A percentile compares a stretch with the other conserved stretches of the same genome.
These are phyloP conservation scores for Coelastrella sp. DNA, from an alignment of 139 green algal genomes.

Conservation along the genomic window DNA sequence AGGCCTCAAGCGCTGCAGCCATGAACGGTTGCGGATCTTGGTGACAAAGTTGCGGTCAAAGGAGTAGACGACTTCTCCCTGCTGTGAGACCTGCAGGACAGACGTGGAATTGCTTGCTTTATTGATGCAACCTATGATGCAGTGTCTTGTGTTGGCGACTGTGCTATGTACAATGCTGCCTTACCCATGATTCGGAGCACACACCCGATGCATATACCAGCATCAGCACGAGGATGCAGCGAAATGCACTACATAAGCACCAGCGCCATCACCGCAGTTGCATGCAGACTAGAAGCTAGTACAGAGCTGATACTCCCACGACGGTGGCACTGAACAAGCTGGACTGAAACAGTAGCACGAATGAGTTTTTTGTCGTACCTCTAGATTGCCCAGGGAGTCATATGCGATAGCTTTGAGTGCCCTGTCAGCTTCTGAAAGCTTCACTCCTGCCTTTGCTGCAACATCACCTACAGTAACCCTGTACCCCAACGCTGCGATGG, in stretches of 20 bases:
- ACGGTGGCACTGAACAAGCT: neutral
- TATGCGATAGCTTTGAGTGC: conserved; percentile 89
- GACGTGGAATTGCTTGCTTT: neutral
- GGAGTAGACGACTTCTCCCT: conserved; percentile 92
- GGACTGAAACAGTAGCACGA: neutral
- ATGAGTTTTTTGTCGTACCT: conserved; percentile 61
- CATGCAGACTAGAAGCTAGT: neutral
- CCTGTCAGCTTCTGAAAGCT: conserved; percentile 75
- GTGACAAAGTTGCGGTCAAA: conserved; percentile 78
- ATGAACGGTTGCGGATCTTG: conserved; percentile 69
- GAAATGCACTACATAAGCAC: too few species aligned
- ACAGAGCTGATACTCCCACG: neutral
- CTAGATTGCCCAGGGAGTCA: conserved; percentile 79
- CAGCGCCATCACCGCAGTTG: too few species aligned
- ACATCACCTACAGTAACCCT: conserved; percentile 71
- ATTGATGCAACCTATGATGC: neutral
- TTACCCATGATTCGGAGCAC: too few species aligned
- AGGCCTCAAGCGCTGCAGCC: conserved; percentile 78
- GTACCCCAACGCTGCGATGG: conserved; percentile 65
- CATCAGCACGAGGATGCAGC: too few species aligned
- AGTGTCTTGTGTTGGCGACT: neutral
- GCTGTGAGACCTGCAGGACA: conserved; percentile 80
- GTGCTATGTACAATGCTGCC: too few species aligned
- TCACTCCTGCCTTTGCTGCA: conserved; percentile 73
- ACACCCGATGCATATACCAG: too few species aligned